Base-by-base conservation (phyloP, 495 filamentous ascomycete genomes). In the Aspergillus affinis region DNA sequence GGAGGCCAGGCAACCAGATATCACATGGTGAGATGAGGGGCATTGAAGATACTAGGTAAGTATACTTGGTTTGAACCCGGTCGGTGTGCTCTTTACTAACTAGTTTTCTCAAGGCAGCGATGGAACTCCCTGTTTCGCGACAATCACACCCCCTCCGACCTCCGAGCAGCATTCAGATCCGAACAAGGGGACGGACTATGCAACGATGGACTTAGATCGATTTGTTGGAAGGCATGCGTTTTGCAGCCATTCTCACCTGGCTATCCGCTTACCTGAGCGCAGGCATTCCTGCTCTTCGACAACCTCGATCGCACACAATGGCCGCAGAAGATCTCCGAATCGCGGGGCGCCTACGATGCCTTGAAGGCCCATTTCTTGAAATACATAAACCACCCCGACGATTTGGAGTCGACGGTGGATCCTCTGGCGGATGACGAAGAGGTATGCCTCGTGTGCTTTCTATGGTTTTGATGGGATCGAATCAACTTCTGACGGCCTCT, bases 211-310 rank as follows among this genome's bases (percentile, higher is more conserved):
- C 82, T 93, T 57, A 84, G 94, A 45, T 97, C 93, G 23, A 81
- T 96, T 51, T 96, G 90, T 73, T 98, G 94, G 94, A 98, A 95
- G 86, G 90, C 86, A 68, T 69, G 77, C 71, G 58, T 58, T 32
- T 60, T 51, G 48, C 51, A 23, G 17, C 18, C 32, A 19, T 18
- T 17, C 10, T 19, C 20, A 48, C 36, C n/a, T 48, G 18, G 49
- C 51, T 53, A 23, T 52, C 27, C 54, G 60, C 64, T 69, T 61
- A 69, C 61, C 51, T 45, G 48, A 17, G 26, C 45, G 36, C 66
- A 94, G 90, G 82, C 83, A 49, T 96, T 96, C 72, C 75, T 98
- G 30, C 81, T 97, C 47, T 93, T 90, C 74, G 85, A 89, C 52
- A 81, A 81, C 49, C 78, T 89, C 23, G 82, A 90, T 52, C 78